Evolutionary conservation across 202 grass and related monocot genomes (phyloP), one percentile per base, ranked within the genome.

Genomic region (Saccharum hybrid): DNA sequence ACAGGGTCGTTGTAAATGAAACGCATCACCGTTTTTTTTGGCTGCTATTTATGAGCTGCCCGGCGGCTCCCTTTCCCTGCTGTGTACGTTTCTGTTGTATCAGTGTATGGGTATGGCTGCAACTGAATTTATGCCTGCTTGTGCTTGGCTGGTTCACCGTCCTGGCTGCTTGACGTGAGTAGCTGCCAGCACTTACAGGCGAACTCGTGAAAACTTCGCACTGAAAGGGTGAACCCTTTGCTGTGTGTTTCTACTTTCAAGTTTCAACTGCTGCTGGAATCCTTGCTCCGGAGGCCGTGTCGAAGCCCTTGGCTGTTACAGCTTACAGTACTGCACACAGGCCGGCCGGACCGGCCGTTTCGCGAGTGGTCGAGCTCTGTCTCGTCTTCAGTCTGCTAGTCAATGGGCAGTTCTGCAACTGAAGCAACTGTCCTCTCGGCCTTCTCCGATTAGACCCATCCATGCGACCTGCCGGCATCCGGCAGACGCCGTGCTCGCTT

Each of bases 1-100:
- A n/a, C 21, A 84, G 76, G 65, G 36, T 75, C 65, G 80, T 60
- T 89, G 80, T 90, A 82, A 81, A 81, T 81, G 79, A 81, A 71
- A 81, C 45, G 52, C 52, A 42, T 61, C 33, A 39, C 51, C 41
- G 15, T 46, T 80, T 85, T 39, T n/a, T 80, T 83, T 56, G 1
- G 64, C n/a, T 57, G 15, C 63, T 48, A 75, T 87, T 87, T 80
- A 87, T 84, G 80, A 48, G 54, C 21, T 71, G 23, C 51, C 8
- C 70, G 52, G 62, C 8, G 7, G 1, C 5, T 34, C 5, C 1
- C 11, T 14, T 0, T 7, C 28, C 6, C 59, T 62, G 60, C 9
- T 2, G 26, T 31, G 23, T 49, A 16, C 9, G 7, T 33, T n/a
- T 13, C 19, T 42, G 61, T 0, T 28, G 22, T 42, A 48, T 15